Base-by-base conservation (phyloP, 768 basidiomycete genomes). In the Pulveroboletus sp. region DNA sequence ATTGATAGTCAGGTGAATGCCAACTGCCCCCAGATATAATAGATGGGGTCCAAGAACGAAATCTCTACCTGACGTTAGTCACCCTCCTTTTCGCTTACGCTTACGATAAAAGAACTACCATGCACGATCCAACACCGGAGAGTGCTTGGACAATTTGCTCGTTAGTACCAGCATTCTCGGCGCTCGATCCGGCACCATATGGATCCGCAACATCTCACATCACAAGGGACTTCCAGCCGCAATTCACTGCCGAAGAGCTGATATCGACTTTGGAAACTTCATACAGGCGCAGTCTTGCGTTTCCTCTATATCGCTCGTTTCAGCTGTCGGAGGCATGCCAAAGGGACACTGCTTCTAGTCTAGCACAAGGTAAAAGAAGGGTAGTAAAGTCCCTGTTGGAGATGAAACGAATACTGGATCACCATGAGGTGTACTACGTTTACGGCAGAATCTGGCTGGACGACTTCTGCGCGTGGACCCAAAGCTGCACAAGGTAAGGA, bases 401-500 rank as follows among this genome's bases (percentile, higher is more conserved):
- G 64, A 74, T 84, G 72, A 90, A 86, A 68, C 65, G 73, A 36
- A 81, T 89, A 42, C 67, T 93, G 54, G 89, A 90, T 59, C 83
- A 80, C 58, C 88, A 90, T 56, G 89, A 89, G 55, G 83, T 87
- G 9, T 93, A 93, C 68, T 91, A 90, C 64, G 74, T 90, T n/a
- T 93, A 90, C 65, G 84, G 80, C 66, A 89, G 89, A 64, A 78
- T 91, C 31, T 93, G 90, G 90, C 57, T 91, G 39, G 85, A 90
- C 55, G 90, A 92, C 61, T 85, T 88, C 57, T 87, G 85, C 57
- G 78, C 83, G n/a, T 92, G 90, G 90, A 72, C 78, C 32, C 84
- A 89, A 58, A 72, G 77, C 8, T 74, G 73, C 57, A 82, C 85
- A n/a, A 80, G 76, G 89, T 91, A 58, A 53, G 80, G n/a, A 33